Percentiles rank a stretch among this genome's conserved stretches.
Conservation (phyloP, 257 asterid genomes). For the Plantago ovata region DNA sequence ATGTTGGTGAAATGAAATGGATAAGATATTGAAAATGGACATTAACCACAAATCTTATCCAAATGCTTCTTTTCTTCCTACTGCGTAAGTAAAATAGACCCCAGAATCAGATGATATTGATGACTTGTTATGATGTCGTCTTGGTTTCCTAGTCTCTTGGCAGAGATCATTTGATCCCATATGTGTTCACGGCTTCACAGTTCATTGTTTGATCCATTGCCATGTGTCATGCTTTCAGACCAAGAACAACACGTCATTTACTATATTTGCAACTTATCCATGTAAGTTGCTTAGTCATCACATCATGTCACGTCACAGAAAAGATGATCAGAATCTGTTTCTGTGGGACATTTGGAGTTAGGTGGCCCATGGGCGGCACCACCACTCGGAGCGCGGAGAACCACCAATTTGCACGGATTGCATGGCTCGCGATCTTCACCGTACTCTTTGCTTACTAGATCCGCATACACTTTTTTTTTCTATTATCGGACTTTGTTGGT, state of each 20-base stretch:
- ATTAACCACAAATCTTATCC: too few relatives aligned
- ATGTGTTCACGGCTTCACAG: neutral
- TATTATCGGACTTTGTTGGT: too few relatives aligned
- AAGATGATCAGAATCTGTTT: constrained; percentile 7
- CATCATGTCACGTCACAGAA: constrained; percentile 9
- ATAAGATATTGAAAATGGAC: too few relatives aligned
- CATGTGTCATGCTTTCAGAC: constrained; percentile 42
- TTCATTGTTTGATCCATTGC: neutral
- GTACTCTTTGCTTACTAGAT: neutral
- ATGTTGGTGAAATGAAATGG: too few relatives aligned
- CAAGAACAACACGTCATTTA: constrained; percentile 39
- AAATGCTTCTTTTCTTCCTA: too few relatives aligned
- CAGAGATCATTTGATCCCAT: constrained; percentile 17
- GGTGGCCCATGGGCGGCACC: constrained; percentile 18
- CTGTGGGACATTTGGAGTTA: constrained; percentile 6
- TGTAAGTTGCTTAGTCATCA: constrained; percentile 21
- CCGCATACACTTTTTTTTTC: too few relatives aligned
- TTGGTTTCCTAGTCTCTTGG: constrained; percentile 50
- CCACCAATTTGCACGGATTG: constrained; percentile 15
- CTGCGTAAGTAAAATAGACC: too few relatives aligned
- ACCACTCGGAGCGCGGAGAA: neutral
- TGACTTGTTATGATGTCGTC: constrained; percentile 17
- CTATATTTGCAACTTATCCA: constrained; percentile 32
- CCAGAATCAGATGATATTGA: neutral
- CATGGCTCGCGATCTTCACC: neutral